Base-by-base conservation (phyloP, 352 stramenopile species). In the Vaucheria bursata region DNA sequence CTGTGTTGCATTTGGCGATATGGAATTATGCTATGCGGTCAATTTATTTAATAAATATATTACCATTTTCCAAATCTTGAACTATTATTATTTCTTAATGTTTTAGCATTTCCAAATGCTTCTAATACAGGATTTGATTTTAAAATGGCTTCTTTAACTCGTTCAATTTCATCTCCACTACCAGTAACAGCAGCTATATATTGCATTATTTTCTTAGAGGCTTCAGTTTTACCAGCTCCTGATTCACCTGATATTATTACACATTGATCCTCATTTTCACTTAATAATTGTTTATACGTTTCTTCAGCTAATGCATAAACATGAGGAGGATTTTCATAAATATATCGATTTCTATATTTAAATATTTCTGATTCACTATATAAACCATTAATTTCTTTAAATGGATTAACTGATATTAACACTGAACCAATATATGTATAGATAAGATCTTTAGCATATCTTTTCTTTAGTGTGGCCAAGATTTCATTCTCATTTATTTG, bases 81-180 rank as follows among this genome's bases (percentile, higher is more conserved):
- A 6, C 80, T 86, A 68, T 87, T 87, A 87, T 97, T 91, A 81
- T 97, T 97, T n/a, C 92, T 88, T 4, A 93, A 92, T 31, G 92
- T 97, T 83, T 96, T 95, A 33, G 92, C 92, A 79, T 97, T 97
- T 78, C 92, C 92, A 69, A 97, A 97, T n/a, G 92, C 93, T 79
- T 97, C 92, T n/a, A 96, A 87, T 69, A 97, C 84, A 37, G 91
- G 89, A 79, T 96, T 96, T 18, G 25, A 59, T 59, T 12, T 18
- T 59, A 25, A 25, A 59, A 25, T 25, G 25, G 45, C 45, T 12
- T 59, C 45, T 59, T 12, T 59, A 59, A 25, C 45, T 18, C 45
- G 45, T 59, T 12, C 45, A 59, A 25, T 59, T 59, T 77, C 1
- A 65, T 81, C 0, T 75, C 65, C 73, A 78, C 77, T n/a, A 78